Conservation (phyloP, 345 rosid species). For the Psidium guajava region DNA sequence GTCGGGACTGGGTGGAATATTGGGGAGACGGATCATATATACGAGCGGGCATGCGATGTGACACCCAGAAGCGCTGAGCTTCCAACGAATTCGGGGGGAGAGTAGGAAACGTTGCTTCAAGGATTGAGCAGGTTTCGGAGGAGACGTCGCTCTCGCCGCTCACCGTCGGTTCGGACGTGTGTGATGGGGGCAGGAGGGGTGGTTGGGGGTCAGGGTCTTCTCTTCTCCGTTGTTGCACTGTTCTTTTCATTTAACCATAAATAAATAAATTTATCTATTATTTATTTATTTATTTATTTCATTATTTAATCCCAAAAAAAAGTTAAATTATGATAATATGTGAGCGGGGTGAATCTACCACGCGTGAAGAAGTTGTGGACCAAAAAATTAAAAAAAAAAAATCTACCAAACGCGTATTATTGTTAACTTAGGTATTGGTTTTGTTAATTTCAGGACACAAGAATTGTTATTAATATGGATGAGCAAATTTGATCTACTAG, state of each 20-base stretch:
- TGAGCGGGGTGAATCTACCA: not conserved
- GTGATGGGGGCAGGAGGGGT: not conserved
- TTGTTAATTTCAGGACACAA: not conserved
- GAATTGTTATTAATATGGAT: too few species aligned
- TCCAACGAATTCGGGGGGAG: conserved; percentile 2
- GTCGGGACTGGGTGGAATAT: too few species aligned
- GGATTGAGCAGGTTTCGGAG: conserved; percentile 38
- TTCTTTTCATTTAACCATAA: not conserved
- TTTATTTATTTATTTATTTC: too few species aligned
- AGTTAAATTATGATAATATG: not conserved
- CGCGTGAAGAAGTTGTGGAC: too few species aligned
- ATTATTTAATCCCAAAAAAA: too few species aligned
- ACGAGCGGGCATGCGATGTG: not conserved
- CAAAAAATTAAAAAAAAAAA: too few species aligned
- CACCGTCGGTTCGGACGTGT: conserved; percentile 1
- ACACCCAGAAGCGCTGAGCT: not conserved
- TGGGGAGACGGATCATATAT: not conserved
- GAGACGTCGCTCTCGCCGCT: conserved; percentile 50
- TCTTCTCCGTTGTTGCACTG: not conserved
- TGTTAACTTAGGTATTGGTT: not conserved
- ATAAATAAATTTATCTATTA: too few species aligned
- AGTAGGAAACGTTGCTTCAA: conserved; percentile 54
- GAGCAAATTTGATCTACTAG: too few species aligned
- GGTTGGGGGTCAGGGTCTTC: not conserved
- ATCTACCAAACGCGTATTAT: too few species aligned